Base-by-base conservation (phyloP, 148 eudicot species). In the Rhododendron griersonianum region DNA sequence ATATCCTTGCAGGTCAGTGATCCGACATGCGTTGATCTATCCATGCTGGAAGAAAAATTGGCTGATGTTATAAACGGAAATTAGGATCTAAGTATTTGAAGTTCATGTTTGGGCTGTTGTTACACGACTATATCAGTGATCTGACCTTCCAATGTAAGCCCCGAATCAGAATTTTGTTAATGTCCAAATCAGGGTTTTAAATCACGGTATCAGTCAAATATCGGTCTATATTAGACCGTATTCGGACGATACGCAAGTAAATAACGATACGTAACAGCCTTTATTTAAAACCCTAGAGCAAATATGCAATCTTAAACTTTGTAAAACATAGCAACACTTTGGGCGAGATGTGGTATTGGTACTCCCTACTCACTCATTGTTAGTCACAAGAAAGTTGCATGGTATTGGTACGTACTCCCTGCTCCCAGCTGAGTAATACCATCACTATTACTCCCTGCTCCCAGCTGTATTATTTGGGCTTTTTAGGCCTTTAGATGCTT, bases 1-100 rank as follows among this genome's bases (percentile, higher is more conserved):
- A 23, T 59, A 21, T 80, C 21, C 50, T 80, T 80, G 83, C 87
- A 79, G 87, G 78, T 23, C 16, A 41, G 28, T 48, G 59, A 45
- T 48, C 41, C 67, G 5, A 80, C 23, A 67, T 50, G 47, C 15
- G 21, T 80, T n/a, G 84, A 85, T 85, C 83, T 39, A 44, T 80
- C 87, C 73, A 65, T 65, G 33, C 73, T 65, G 73, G 73, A 65
- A 65, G 73, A 65, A 65, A 65, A 65, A 9, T 11, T 65, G 73
- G 73, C 73, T 3, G 13, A n/a, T n/a, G 73, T 65, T 25, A 65
- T 65, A 2, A 25, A 25, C 5, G 73, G 28, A 25, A n/a, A 65
- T 25, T 65, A 65, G 73, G 14, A 65, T 65, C 10, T 0, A 65
- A 25, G 67, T 25, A 65, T 9, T 51, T 51, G 11, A 51, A 51